Evolutionary conservation across 352 stramenopile genomes (phyloP), one percentile per base, ranked within the genome.

Genomic region (Pythium oligandrum): DNA sequence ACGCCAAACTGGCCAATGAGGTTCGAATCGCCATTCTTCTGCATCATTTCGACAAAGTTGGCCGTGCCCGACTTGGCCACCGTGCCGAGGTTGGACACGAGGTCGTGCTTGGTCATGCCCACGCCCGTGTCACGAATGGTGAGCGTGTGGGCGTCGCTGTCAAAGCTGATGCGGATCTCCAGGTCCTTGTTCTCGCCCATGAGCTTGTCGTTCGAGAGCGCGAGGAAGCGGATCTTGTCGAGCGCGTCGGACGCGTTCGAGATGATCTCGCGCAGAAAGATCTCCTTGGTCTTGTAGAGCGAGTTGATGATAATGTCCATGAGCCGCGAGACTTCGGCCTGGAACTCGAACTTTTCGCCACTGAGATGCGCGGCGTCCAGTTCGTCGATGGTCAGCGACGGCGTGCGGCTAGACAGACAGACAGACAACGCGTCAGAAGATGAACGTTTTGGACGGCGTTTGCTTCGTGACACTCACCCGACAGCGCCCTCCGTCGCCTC

Each of bases 221-320:
- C 78, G 11, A 99, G 68, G 83, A 99, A 99, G 44, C 97, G 92
- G 55, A 99, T 97, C 83, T 99, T 99, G 80, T 99, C 97, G 12
- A 98, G 78, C 9, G 96, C 96, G 69, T 99, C 97, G 26, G 94
- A 98, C 10, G 96, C 96, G 69, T 99, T 99, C 32, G 96, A 99
- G 64, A 99, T 99, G 30, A 99, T 73, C 68, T 99, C 97, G 44
- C 97, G 88, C 34, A 99, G 74, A 75, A 99, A 99, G 55, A 99
- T 98, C 62, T 98, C 95, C 71, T 98, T 98, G 65, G 97, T 98
- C 66, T 94, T 92, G 77, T 96, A 96, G 39, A 99, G 77, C 56
- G 93, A 98, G 71, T 99, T 99, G 70, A 99, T 98, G 61, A 99
- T 96, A 70, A 99, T 99, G 73, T 99, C 97, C 79, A 99, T 97